Conservation (phyloP, 2,329 filamentous ascomycete species). For the Pseudogymnoascus sp. region DNA sequence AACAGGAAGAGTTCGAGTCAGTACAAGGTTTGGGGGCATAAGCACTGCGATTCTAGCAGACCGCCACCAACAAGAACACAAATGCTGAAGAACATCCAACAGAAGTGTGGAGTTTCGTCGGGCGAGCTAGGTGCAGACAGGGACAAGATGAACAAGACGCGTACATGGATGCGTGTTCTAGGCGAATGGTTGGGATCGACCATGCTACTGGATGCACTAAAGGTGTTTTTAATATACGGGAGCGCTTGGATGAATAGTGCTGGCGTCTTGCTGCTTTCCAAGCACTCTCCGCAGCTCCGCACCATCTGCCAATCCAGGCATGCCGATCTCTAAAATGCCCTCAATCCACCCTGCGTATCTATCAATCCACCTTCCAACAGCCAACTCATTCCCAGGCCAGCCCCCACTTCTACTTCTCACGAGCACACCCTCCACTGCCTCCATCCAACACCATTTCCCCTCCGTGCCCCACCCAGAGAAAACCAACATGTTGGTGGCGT, state of each 20-base stretch:
- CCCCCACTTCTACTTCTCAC: neutral
- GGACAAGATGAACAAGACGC: neutral
- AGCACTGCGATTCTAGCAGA: neutral
- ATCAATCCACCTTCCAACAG: neutral
- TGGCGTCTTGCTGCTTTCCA: neutral
- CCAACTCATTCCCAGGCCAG: neutral
- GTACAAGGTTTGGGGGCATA: slow-evolving; percentile 8
- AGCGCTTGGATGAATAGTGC: neutral
- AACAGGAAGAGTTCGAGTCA: neutral
- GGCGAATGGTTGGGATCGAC: neutral
- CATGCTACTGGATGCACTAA: neutral
- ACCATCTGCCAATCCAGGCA: neutral
- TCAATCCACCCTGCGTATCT: neutral
- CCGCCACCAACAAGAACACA: neutral
- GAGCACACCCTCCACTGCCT: neutral
- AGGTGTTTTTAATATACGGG: slow-evolving; percentile 1
- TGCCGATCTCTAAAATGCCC: neutral
- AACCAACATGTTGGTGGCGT: slow-evolving; percentile 4
- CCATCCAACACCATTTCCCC: neutral
- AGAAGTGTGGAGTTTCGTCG: neutral
- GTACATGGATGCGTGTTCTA: neutral
- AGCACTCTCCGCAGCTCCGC: neutral
- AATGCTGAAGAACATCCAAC: neutral
- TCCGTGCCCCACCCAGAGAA: neutral
- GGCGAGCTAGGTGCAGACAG: neutral